phyloP scores from a whole-genome alignment of 1,139 yeast species.

The Saccharomyces hybrid region DNA sequence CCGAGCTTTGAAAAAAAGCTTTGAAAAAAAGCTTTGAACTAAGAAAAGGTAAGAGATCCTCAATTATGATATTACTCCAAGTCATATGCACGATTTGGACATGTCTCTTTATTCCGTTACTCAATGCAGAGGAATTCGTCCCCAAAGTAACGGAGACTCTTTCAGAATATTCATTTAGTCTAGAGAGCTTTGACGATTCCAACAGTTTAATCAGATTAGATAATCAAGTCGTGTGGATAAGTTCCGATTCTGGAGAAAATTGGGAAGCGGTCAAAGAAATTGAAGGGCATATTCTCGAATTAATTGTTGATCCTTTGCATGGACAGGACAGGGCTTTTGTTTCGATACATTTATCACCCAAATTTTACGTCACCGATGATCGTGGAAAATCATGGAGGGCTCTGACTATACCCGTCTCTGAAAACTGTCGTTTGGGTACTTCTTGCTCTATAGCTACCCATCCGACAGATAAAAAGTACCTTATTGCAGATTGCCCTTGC shows the following conservation, averaged over 20 bases:
- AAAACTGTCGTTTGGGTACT: neutral
- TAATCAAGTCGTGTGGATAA: constrained; percentile 11
- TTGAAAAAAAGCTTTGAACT: neutral
- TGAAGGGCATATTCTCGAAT: constrained; percentile 4
- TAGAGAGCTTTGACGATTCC: constrained; percentile 28
- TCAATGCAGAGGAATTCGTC: constrained; percentile 8
- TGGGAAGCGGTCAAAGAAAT: constrained; percentile 18
- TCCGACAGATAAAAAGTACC: neutral
- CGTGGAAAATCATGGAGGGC: constrained; percentile 25
- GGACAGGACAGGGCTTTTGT: constrained; percentile 22
- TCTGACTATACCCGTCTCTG: neutral
- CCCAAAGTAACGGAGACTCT: constrained; percentile 17
- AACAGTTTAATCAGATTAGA: constrained; percentile 12
- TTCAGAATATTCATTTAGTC: constrained; percentile 1
- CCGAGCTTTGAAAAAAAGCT: neutral
- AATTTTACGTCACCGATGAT: constrained; percentile 21
- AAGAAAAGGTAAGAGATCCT: neutral
- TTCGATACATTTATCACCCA: neutral
- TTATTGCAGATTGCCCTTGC: neutral
- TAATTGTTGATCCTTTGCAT: constrained; percentile 15
- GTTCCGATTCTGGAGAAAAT: constrained; percentile 22
- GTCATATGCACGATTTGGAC: constrained; percentile 2
- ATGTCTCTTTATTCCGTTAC: neutral
- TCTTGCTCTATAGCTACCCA: neutral
- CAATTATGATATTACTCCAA: constrained; percentile 2